Base-by-base conservation (phyloP, 2,329 filamentous ascomycete species). In the Didymella arachidicola region DNA sequence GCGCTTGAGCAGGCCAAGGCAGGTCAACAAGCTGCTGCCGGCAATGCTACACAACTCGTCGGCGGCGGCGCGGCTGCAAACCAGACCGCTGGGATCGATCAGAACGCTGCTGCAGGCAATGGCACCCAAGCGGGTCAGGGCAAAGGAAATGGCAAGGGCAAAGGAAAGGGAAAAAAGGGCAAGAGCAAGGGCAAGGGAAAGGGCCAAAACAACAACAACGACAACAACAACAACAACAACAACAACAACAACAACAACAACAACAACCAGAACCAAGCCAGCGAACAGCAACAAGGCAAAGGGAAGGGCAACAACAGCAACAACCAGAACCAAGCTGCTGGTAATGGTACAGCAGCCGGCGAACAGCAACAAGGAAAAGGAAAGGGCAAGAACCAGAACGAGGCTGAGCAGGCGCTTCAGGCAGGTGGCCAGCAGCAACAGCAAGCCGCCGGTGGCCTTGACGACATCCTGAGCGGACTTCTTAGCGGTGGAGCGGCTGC, bases 401-500 rank as follows among this genome's bases (percentile, higher is more conserved):
- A 50, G 29, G 53, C 38, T 27, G 54, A 57, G 8, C 32, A 57
- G 4, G 39, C 53, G 16, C 45, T 55, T 27, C 53, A 56, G 12
- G 39, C 45, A 3, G 53, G 53, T 18, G 45, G 26, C 29, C 29
- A 50, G 42, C 29, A 42, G 26, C 30, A 63, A 34, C 58, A 66
- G 46, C 47, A 52, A 41, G 34, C 48, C 34, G 32, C 43, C 10
- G 59, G 56, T 22, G 53, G 41, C 18, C 18, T 56, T 6, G 45
- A 52, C 16, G 26, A 19, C 16, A 41, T 62, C 26, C 26, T 62
- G 41, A 54, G 54, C 38, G 30, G 42, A 29, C 45, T 65, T 18
- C 59, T 63, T 26, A 55, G 57, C 12, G 53, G 53, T 12, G 52
- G 6, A 54, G 47, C 57, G 5, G 52, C 38, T 25, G 60, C 60